Evolutionary conservation across 371 early-diverging fungal species (phyloP).

Genomic region (Fennellomyces sp.): DNA sequence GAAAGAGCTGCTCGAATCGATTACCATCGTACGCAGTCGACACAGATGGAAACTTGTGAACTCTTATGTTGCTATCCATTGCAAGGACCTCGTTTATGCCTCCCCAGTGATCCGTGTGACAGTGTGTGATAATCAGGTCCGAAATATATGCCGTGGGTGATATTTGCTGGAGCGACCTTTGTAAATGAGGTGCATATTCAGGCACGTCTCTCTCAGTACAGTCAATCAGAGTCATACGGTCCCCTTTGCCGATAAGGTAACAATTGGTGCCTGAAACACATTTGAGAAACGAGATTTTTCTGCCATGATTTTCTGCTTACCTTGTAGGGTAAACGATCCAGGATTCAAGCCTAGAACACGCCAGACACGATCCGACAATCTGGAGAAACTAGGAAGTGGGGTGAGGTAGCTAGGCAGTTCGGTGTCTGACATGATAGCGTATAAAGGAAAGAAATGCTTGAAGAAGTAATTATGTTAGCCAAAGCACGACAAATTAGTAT

Average conservation of each 20-base stretch:
- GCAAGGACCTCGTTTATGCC: slow-evolving; percentile 44
- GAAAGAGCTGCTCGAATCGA: slow-evolving; percentile 23
- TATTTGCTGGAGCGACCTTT: slow-evolving; percentile 40
- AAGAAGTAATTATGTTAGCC: too few relatives aligned
- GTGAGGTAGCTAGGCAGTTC: neutral
- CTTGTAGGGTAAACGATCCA: slow-evolving; percentile 74
- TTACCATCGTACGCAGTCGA: slow-evolving; percentile 3
- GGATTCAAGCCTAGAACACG: slow-evolving; percentile 76
- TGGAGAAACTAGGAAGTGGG: slow-evolving; percentile 36
- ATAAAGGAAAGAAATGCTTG: too few relatives aligned
- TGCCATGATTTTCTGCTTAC: slow-evolving; percentile 17
- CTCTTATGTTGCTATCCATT: slow-evolving; percentile 14
- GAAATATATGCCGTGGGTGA: slow-evolving; percentile 60
- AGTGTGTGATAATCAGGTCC: slow-evolving; percentile 80
- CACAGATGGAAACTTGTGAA: slow-evolving; percentile 29
- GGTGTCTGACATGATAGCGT: too few relatives aligned
- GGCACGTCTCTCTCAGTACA: slow-evolving; percentile 77
- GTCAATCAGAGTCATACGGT: slow-evolving; percentile 74
- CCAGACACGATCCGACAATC: slow-evolving; percentile 49
- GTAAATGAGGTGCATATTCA: slow-evolving; percentile 62
- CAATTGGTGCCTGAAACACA: slow-evolving; percentile 77
- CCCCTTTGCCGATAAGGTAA: slow-evolving; percentile 81
- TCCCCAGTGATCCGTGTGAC: slow-evolving; percentile 81
- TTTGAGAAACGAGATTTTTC: neutral
- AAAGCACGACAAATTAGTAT: too few relatives aligned